Evolutionary conservation across 1,284 basidiomycete species (phyloP).

Genomic region (Ganoderma lingzhi): DNA sequence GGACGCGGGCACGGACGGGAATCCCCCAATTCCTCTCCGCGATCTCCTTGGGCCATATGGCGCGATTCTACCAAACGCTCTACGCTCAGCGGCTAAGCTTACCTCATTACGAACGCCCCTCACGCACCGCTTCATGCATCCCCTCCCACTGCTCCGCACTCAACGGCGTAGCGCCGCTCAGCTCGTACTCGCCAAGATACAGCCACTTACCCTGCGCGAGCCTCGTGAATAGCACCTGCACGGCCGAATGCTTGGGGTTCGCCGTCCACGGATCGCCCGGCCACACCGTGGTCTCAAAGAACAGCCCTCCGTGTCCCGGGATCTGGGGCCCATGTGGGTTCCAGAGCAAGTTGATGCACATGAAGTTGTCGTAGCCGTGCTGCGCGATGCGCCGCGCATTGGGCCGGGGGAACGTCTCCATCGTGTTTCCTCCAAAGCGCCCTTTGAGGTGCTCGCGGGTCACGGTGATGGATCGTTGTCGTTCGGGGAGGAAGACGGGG

Average conservation of each 20-base stretch:
- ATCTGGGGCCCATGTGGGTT: conserved; percentile 48
- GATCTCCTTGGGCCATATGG: conserved; percentile 30
- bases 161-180: conserved; percentile 35
- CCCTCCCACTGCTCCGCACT: conserved; percentile 43
- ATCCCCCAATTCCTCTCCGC: conserved; percentile 33
- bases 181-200: conserved; percentile 46
- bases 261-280: conserved; percentile 20
- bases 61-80: conserved; percentile 21
- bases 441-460: conserved; percentile 43
- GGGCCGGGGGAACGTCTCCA: conserved; percentile 43
- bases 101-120: not conserved
- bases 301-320: conserved; percentile 47
- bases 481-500: conserved; percentile 23
- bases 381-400: conserved; percentile 30
- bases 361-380: conserved; percentile 44
- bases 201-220: conserved; percentile 38
- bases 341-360: conserved; percentile 44
- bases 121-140: conserved; percentile 24
- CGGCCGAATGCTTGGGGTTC: conserved; percentile 10
- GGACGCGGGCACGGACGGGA: conserved; percentile 30
- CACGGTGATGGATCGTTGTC: conserved; percentile 26
- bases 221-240: conserved; percentile 30
- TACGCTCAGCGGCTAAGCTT: not conserved
- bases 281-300: conserved; percentile 33
- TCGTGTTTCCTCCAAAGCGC: conserved; percentile 45